A percentile compares a stretch with the other conserved stretches of the same genome.
Evolutionary conservation across 805 yeast genomes (phyloP).

Genomic region (Saccharomycopsis babjevae): DNA sequence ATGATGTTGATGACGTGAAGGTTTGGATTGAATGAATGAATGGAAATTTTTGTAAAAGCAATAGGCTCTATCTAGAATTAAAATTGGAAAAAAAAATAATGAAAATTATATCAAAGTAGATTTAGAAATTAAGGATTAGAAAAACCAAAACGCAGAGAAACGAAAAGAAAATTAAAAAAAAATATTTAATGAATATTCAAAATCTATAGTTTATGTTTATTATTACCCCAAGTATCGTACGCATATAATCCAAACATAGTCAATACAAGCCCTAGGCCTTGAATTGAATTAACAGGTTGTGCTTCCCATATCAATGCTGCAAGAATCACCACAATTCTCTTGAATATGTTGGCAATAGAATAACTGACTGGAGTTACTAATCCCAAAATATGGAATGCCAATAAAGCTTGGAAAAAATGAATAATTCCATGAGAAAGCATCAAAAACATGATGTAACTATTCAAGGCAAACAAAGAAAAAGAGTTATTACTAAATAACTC

Average conservation of each 20-base stretch:
- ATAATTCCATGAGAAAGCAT: constrained; percentile 53
- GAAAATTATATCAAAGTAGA: neutral
- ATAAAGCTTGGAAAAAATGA: constrained; percentile 62
- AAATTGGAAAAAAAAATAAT: neutral
- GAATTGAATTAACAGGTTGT: constrained; percentile 29
- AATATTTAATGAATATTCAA: neutral
- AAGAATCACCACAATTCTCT: constrained; percentile 59
- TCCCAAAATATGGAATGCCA: constrained; percentile 71
- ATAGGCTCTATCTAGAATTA: constrained; percentile 10
- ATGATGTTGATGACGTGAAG: neutral
- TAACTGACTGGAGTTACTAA: constrained; percentile 65
- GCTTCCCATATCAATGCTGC: constrained; percentile 61
- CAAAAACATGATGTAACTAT: constrained; percentile 25
- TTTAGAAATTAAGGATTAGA: neutral
- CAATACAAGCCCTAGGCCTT: constrained; percentile 42
- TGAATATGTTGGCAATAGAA: constrained; percentile 68
- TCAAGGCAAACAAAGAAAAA: constrained; percentile 25
- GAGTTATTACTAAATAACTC: constrained; percentile 30
- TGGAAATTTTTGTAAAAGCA: neutral
- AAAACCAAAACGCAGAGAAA: neutral
- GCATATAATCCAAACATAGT: constrained; percentile 57
- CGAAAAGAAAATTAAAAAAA: neutral
- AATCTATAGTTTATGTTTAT: constrained; percentile 17
- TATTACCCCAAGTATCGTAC: constrained; percentile 59
- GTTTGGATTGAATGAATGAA: neutral